Percentiles rank a stretch among this genome's conserved stretches.
phyloP scores from a whole-genome alignment of 1,284 basidiomycete species.

The Cutaneotrichosporon dermatis region DNA sequence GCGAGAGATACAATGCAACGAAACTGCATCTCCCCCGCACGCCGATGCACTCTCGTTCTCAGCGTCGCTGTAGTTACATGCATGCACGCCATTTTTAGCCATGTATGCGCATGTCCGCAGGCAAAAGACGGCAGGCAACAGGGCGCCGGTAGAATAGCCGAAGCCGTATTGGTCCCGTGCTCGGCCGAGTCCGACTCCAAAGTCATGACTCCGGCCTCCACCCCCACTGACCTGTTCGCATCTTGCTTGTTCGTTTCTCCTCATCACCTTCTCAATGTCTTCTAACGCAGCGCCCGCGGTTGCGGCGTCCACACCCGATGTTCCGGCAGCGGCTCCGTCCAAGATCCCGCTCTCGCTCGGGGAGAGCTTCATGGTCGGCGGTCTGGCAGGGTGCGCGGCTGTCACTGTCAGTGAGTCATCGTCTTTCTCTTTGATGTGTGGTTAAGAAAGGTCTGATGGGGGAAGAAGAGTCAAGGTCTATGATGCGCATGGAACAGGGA shows the following conservation, averaged over 20 bases:
- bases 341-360: constrained; percentile 37
- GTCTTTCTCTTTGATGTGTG: too few species aligned
- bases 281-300: neutral
- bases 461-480: too few species aligned
- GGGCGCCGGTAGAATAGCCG: too few species aligned
- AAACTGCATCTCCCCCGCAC: too few species aligned
- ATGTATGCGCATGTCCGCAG: too few species aligned
- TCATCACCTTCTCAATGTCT: neutral
- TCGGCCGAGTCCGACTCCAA: constrained; percentile 1
- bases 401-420: constrained; percentile 55
- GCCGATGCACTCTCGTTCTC: neutral
- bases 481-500: too few species aligned
- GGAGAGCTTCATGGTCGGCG: constrained; percentile 81
- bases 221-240: neutral
- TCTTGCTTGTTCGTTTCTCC: neutral
- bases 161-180: neutral
- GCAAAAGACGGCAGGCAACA: too few species aligned
- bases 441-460: too few species aligned
- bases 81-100: neutral
- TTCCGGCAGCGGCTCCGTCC: neutral
- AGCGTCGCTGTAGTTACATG: neutral
- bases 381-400: constrained; percentile 79
- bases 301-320: too few species aligned
- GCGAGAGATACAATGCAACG: too few species aligned
- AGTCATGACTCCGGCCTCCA: too few species aligned